Percentiles rank a stretch among this genome's conserved stretches.
These are phyloP conservation scores for Linnemannia exigua DNA, from an alignment of 192 early-diverging fungal genomes.

Conservation along the genomic window DNA sequence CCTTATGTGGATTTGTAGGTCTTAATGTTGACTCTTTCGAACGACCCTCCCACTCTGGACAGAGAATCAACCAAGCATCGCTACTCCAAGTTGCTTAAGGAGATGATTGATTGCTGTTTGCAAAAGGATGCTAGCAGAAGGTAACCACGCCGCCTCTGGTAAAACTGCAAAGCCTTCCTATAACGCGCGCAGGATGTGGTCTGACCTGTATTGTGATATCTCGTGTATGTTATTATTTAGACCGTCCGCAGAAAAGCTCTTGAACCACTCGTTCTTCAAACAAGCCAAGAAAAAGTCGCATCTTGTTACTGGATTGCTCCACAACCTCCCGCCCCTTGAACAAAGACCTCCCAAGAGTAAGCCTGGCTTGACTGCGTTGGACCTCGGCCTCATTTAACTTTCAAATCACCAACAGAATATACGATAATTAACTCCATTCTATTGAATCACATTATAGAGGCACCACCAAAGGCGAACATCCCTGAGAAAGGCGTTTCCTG, in stretches of 20 bases:
- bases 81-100: constrained; percentile 84
- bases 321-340: constrained; percentile 77
- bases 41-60: constrained; percentile 88
- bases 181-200: neutral
- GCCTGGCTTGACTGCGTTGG: neutral
- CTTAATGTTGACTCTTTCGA: constrained; percentile 89
- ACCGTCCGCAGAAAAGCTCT: constrained; percentile 82
- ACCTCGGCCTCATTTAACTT: too few species aligned
- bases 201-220: neutral
- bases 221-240: constrained; percentile 51
- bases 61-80: constrained; percentile 80
- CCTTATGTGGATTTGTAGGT: constrained; percentile 61
- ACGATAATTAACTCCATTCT: neutral
- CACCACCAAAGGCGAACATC: constrained; percentile 59
- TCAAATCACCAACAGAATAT: neutral
- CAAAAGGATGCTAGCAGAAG: constrained; percentile 82
- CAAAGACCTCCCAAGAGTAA: constrained; percentile 73
- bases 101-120: constrained; percentile 89
- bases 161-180: too few species aligned
- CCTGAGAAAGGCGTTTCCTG: constrained; percentile 70
- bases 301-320: constrained; percentile 69
- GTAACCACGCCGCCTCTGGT: constrained; percentile 25
- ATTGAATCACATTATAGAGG: constrained; percentile 28
- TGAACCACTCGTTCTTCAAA: constrained; percentile 84
- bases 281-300: constrained; percentile 79